A percentile compares a stretch with the other conserved stretches of the same genome.
Evolutionary conservation across 176 grass and related monocot species (phyloP).

Genomic region (Ananas comosus): DNA sequence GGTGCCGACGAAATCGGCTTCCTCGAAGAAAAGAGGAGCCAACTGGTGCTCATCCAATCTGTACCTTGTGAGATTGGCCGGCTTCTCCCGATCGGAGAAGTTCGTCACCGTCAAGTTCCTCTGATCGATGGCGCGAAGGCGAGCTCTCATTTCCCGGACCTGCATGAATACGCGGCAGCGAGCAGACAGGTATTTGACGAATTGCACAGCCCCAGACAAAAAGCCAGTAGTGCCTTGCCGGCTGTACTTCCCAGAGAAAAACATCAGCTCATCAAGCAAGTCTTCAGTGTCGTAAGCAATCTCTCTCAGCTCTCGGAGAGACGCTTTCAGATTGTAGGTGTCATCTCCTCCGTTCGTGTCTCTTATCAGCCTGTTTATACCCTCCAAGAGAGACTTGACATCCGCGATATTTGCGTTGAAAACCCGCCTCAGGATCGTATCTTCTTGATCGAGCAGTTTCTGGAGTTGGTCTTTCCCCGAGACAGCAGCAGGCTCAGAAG

Average conservation of each 20-base stretch:
- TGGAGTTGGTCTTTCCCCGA: not conserved
- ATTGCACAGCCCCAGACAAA: not conserved
- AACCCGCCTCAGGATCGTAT: not conserved
- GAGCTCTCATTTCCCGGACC: not conserved
- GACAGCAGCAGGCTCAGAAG: not conserved
- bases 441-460: not conserved
- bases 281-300: slow-evolving; percentile 14
- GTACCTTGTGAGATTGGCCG: not conserved
- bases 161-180: not conserved
- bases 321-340: not conserved
- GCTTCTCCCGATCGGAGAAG: no score
- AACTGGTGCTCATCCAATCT: not conserved
- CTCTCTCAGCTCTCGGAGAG: not conserved
- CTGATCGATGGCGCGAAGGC: not conserved
- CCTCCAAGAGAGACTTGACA: not conserved
- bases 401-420: not conserved
- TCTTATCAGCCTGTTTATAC: not conserved
- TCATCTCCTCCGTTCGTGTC: not conserved
- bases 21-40: not conserved
- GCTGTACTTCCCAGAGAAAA: not conserved
- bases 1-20: slow-evolving; percentile 1
- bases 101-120: not conserved
- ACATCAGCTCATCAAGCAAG: not conserved
- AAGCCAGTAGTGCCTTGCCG: not conserved
- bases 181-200: not conserved